Evolutionary conservation across 106 monocot species (phyloP), one percentile per base, ranked within the genome.

Genomic region (Amphibolis antarctica): DNA sequence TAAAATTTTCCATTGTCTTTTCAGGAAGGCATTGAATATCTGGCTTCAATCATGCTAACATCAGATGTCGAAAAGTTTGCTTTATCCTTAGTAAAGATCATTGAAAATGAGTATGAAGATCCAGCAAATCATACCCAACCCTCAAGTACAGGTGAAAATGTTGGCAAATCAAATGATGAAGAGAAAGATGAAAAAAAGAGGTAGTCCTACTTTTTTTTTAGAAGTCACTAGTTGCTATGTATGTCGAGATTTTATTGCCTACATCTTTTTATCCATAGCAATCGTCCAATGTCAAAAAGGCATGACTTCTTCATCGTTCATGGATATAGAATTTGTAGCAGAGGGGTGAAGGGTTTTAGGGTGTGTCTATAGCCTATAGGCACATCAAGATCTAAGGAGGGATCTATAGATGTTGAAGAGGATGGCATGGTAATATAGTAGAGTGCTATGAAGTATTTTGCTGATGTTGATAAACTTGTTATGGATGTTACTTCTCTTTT

Each of bases 11-110:
- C 1, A 19, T 44, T 43, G 19, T 69, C 30, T 77, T 77, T 66
- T 17, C 79, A 93, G 93, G 93, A 79, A 63, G 72, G 83, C 42
- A 69, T 93, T 68, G 72, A 69, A 55, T 83, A 81, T 62, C 66
- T 93, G 55, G 70, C 79, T 60, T 86, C 64, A 18, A 51, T 86
- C 19, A 29, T 76, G 26, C 67, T 46, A 42, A 73, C 73, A 65
- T 70, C 62, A 71, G 56, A 71, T 58, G 48, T 83, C 12, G 42
- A 72, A 42, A 64, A 66, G 17, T 70, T 93, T 28, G 85, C 83
- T 69, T 42, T 73, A 51, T 81, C 81, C 48, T 67, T 72, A 52
- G 51, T 83, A 24, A 61, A 71, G 53, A 81, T 67, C 22, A 60
- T 79, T 60, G 77, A 77, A 53, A 29, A 64, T 55, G 69, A 71